Base-by-base conservation (phyloP, 495 filamentous ascomycete species). In the Bacidia gigantensis region DNA sequence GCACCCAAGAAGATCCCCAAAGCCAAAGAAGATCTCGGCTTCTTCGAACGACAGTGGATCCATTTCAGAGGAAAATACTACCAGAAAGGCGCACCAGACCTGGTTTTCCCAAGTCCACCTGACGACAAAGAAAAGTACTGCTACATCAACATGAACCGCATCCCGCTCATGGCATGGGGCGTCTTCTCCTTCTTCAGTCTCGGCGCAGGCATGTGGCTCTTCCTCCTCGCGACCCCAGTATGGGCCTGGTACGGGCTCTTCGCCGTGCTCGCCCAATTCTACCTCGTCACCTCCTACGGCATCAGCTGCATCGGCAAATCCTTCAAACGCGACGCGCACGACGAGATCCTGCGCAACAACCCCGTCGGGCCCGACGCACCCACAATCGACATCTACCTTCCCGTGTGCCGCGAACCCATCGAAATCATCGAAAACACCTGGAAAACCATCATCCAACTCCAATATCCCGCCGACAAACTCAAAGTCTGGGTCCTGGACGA, bases 391-490 rank as follows among this genome's bases (percentile, higher is more conserved):
- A 60, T 64, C 24, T 64, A 59, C 46, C 51, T 64, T 11, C 61
- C 62, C 7, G 58, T 63, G 18, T 64, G 62, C 58, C 57, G 55
- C 20, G 61, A 64, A 40, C 58, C 61, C 10, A 18, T 63, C 1
- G 58, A 61, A 45, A 55, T 64, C 26, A 44, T 64, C 5, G 58
- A 61, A 35, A 64, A 63, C 49, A 63, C 58, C 17, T 63, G 63
- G 50, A 62, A 58, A 21, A 49, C 61, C 39, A 49, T 63, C 17
- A 38, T 23, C 22, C 35, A 38, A 14, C 61, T 63, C 11, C 21
- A 62, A 18, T 63, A 61, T 38, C 61, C 62, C 11, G 38, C 21
- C 11, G 50, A 46, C 14, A 57, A 53, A 46, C 22, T 63, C 20
- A 49, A 53, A 45, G 60, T 63, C 20, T 57, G 51, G 26, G 61